phyloP scores from a whole-genome alignment of 257 asterid genomes.

The Craterostigma plantagineum region DNA sequence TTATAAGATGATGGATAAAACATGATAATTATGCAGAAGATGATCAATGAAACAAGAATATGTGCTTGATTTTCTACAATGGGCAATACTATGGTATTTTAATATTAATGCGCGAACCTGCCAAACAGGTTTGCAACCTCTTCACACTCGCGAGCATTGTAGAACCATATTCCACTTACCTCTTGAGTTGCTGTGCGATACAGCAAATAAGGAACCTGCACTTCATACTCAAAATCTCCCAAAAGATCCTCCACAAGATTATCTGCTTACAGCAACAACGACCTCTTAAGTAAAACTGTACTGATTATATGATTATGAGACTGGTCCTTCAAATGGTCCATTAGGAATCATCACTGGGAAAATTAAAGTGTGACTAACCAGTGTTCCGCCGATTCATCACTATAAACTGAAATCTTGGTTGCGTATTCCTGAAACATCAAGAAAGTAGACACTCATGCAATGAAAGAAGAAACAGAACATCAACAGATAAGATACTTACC shows the following conservation, averaged over 20 bases:
- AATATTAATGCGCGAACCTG: slow-evolving; percentile 24
- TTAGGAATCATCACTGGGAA: no score
- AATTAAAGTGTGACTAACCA: slow-evolving; percentile 32
- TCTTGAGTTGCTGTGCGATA: slow-evolving; percentile 72
- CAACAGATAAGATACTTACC: background rate
- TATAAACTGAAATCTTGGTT: slow-evolving; percentile 71
- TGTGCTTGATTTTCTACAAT: background rate
- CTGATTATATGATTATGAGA: background rate
- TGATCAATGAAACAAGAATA: no score
- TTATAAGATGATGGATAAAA: background rate
- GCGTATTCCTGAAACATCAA: slow-evolving; percentile 41
- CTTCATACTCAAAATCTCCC: slow-evolving; percentile 79
- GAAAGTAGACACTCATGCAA: slow-evolving; percentile 4
- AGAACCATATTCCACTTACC: slow-evolving; percentile 95
- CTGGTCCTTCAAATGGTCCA: no score
- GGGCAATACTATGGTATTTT: background rate
- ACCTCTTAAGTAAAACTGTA: background rate
- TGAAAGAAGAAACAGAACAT: background rate
- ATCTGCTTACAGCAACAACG: slow-evolving; percentile 26
- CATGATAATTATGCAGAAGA: no score
- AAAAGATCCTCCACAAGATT: slow-evolving; percentile 77
- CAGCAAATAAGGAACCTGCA: slow-evolving; percentile 71
- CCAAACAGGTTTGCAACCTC: slow-evolving; percentile 64
- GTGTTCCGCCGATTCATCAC: slow-evolving; percentile 66
- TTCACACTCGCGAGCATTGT: slow-evolving; percentile 62